Base-by-base conservation (phyloP, 1,139 yeast genomes). In the Suhomyces wounanorum region DNA sequence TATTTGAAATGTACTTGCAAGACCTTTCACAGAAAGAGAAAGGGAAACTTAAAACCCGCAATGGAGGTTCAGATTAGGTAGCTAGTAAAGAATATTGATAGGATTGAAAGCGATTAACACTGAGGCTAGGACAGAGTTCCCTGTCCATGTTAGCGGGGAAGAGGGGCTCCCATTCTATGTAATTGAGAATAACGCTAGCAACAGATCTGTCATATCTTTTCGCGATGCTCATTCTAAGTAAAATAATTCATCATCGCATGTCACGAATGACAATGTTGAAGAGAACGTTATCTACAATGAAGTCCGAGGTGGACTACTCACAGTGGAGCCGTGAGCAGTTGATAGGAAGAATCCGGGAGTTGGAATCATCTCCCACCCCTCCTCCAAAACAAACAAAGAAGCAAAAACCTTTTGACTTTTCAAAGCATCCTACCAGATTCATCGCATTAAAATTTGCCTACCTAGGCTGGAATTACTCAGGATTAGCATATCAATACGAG, bases 401-500 rank as follows among this genome's bases (percentile, higher is more conserved):
- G 49, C 65, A 72, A 51, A 85, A 80, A 62, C 50, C 47, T 7
- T 83, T 92, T 64, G 96, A 89, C 60, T 89, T 89, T 62, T 72
- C 83, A 18, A 84, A 82, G 55, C 84, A 83, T 61, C 62, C 75
- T n/a, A 83, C 83, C 6, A 72, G 98, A 48, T 83, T 82, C 57
- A 79, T 94, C 18, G 98, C 96, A 0, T 65, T 94, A 35, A 75
- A 82, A 56, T 94, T 94, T 71, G 88, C 97, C 0, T 94, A 94
- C 65, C 66, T 89, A 38, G 97, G 99, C 14, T 91, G 97, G 97
- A 82, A 88, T 61, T 94, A 92, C 66, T 89, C 87, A 61, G 99
- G 99, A 0, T 74, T 94, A 31, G 97, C 96, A 1, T 75, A 81
- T 47, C 99, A 94, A 65, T 78, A 77, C 52, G 88, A 83, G 36